Evolutionary conservation across 495 filamentous ascomycete genomes (phyloP).

Genomic region (Trichoderma asperelloides): DNA sequence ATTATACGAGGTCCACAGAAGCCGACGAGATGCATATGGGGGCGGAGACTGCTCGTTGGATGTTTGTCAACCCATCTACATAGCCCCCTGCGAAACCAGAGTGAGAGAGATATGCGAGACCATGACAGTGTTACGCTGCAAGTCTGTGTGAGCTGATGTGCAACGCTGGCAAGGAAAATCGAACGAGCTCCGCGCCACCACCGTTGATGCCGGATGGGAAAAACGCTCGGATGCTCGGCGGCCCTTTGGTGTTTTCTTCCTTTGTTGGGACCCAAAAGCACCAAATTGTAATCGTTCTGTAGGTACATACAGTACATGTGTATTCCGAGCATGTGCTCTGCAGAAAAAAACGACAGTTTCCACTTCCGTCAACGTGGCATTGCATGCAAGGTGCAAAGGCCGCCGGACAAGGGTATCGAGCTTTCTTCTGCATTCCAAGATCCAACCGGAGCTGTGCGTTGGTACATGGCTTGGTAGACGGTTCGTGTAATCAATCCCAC

Average conservation of each 20-base stretch:
- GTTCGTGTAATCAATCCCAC: neutral
- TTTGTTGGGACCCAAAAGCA: neutral
- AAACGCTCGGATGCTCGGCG: neutral
- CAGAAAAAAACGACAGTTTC: neutral
- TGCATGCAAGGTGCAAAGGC: neutral
- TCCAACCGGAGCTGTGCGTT: neutral
- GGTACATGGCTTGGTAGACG: no score
- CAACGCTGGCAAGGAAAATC: neutral
- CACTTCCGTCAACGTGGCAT: neutral
- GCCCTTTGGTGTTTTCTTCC: no score
- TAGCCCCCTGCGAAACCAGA: no score
- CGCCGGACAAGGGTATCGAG: neutral
- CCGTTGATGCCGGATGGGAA: neutral
- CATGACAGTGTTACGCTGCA: neutral
- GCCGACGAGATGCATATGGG: neutral
- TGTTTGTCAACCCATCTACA: neutral
- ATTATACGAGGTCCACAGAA: neutral
- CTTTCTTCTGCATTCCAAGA: neutral
- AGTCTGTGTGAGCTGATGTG: conserved; percentile 7
- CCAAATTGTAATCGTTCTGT: neutral
- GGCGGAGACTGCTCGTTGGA: neutral
- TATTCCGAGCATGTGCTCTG: neutral
- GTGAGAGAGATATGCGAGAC: neutral
- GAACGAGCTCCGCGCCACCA: neutral
- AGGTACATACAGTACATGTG: neutral